phyloP scores from a whole-genome alignment of 164 flowering plant genomes.

The Saururus chinensis region DNA sequence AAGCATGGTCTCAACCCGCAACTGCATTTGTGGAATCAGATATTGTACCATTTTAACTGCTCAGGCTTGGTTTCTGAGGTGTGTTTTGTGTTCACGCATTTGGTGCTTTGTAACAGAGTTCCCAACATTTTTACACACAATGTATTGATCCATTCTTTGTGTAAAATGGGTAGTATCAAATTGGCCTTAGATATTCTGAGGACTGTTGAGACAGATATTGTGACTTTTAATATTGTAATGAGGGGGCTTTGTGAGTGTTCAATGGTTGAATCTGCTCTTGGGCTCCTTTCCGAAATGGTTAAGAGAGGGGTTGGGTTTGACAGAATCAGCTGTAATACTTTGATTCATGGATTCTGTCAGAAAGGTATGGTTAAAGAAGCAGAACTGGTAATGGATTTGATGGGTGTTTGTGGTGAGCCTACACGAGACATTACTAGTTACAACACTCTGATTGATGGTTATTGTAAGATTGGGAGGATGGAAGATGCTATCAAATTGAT shows the following conservation, averaged over 20 bases:
- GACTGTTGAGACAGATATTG: constrained; percentile 31
- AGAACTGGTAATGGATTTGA: constrained; percentile 30
- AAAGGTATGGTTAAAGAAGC: constrained; percentile 44
- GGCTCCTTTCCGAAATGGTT: constrained; percentile 62
- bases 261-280: constrained; percentile 36
- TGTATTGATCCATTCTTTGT: constrained; percentile 54
- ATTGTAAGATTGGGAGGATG: constrained; percentile 41
- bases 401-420: constrained; percentile 23
- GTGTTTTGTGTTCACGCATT: constrained; percentile 37
- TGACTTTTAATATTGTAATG: constrained; percentile 64
- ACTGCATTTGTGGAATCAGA: constrained; percentile 39
- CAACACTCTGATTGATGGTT: constrained; percentile 56
- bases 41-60: constrained; percentile 40
- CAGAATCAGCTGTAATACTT: constrained; percentile 49
- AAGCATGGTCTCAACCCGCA: constrained; percentile 26
- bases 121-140: constrained; percentile 53
- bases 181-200: constrained; percentile 43
- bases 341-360: constrained; percentile 59
- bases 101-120: constrained; percentile 35
- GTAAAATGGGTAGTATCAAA: constrained; percentile 56
- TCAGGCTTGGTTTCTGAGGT: constrained; percentile 60
- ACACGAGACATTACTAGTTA: constrained; percentile 36
- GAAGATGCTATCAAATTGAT: constrained; percentile 27
- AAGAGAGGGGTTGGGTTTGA: constrained; percentile 49
- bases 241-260: constrained; percentile 64